phyloP scores from a whole-genome alignment of 768 basidiomycete genomes.

The Leccinum arenicola region DNA sequence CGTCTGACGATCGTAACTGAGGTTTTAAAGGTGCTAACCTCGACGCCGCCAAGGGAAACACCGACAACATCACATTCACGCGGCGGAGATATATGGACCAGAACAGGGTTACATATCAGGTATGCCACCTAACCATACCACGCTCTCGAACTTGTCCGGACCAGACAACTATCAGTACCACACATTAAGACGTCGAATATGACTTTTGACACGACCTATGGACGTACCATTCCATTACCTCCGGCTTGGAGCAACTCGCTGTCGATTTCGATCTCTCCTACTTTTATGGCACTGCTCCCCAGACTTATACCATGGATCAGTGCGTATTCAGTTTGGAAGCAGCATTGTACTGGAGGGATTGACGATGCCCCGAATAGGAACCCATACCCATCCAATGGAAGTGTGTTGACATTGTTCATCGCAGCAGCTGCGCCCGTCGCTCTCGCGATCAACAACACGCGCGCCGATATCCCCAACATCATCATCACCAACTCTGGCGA shows the following conservation, averaged over 20 bases:
- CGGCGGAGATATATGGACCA: constrained; percentile 72
- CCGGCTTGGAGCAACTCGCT: constrained; percentile 52
- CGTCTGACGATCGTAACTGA: background rate
- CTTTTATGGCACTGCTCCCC: constrained; percentile 70
- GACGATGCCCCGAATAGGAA: constrained; percentile 34
- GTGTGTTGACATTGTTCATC: constrained; percentile 57
- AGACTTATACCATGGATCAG: constrained; percentile 68
- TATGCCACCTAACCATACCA: constrained; percentile 24
- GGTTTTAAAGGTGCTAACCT: constrained; percentile 45
- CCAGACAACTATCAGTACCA: constrained; percentile 52
- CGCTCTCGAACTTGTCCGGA: background rate
- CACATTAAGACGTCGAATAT: constrained; percentile 42
- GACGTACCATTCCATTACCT: constrained; percentile 46
- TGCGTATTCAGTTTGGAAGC: constrained; percentile 28
- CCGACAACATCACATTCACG: constrained; percentile 55
- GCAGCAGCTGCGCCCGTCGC: constrained; percentile 52
- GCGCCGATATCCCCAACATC: constrained; percentile 56
- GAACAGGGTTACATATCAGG: constrained; percentile 74
- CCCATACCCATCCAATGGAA: constrained; percentile 61
- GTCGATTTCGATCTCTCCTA: constrained; percentile 59
- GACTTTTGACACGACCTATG: constrained; percentile 60
- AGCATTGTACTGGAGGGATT: background rate
- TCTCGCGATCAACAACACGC: constrained; percentile 61
- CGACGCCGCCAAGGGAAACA: constrained; percentile 34
- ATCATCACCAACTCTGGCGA: constrained; percentile 64